phyloP scores from a whole-genome alignment of 2,329 filamentous ascomycete genomes.

The Xylaria sp. region DNA sequence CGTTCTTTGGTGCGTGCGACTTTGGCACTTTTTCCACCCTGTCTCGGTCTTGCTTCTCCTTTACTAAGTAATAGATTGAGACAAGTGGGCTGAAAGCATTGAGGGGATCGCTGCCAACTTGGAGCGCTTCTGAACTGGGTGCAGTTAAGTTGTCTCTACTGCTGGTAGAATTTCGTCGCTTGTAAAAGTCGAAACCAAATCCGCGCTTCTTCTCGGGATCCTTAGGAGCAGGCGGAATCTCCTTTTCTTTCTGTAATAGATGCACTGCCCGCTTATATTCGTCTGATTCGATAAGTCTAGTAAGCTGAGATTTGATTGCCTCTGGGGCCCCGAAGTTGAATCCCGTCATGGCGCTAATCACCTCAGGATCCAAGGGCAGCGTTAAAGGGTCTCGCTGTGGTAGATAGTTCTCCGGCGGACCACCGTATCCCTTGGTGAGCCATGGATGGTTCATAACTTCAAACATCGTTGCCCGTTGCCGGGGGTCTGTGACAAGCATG shows the following conservation, averaged over 20 bases:
- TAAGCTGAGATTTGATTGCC: slow-evolving; percentile 82
- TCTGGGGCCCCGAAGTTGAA: slow-evolving; percentile 96
- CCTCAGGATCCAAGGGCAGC: slow-evolving; percentile 81
- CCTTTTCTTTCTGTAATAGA: slow-evolving; percentile 74
- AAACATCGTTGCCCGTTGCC: slow-evolving; percentile 82
- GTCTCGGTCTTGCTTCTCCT: slow-evolving; percentile 90
- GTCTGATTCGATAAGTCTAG: slow-evolving; percentile 87
- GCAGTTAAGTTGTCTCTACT: slow-evolving; percentile 88
- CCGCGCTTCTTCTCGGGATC: slow-evolving; percentile 85
- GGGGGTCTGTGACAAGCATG: slow-evolving; percentile 96
- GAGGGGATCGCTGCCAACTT: slow-evolving; percentile 83
- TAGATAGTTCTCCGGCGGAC: slow-evolving; percentile 88
- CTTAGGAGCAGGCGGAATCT: slow-evolving; percentile 64
- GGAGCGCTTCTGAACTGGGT: slow-evolving; percentile 86
- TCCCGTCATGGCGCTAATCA: slow-evolving; percentile 94
- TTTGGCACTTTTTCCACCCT: slow-evolving; percentile 52
- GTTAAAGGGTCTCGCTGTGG: slow-evolving; percentile 85
- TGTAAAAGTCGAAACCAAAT: slow-evolving; percentile 96
- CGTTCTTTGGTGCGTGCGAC: slow-evolving; percentile 51
- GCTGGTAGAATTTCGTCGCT: slow-evolving; percentile 86
- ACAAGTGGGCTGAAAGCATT: slow-evolving; percentile 94
- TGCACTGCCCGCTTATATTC: slow-evolving; percentile 91
- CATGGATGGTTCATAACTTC: slow-evolving; percentile 97
- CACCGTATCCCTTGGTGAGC: slow-evolving; percentile 92
- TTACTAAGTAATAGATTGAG: slow-evolving; percentile 96